Percentiles rank a stretch among this genome's conserved stretches.
Conservation (phyloP, 345 rosid species). For the Pistacia vera region DNA sequence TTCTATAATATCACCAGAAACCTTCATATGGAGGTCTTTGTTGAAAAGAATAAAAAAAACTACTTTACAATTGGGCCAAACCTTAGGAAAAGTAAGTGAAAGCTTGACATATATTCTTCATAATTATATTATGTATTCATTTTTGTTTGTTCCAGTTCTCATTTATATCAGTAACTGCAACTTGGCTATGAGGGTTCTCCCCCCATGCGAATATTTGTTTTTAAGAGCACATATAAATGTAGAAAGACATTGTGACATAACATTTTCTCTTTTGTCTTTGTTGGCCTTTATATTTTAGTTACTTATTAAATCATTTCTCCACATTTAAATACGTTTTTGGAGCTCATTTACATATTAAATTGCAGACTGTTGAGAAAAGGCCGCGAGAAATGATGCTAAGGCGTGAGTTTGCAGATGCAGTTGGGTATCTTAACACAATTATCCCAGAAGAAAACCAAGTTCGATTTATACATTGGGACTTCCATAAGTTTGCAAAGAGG, state of each 20-base stretch:
- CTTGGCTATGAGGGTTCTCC: not conserved
- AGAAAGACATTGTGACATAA: not conserved
- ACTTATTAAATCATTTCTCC: not conserved
- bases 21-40: too few relatives aligned
- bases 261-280: not conserved
- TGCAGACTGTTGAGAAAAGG: constrained; percentile 96
- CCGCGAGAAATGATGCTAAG: constrained; percentile 99
- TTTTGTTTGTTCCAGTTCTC: not conserved
- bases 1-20: too few relatives aligned
- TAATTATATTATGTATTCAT: too few relatives aligned
- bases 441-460: constrained; percentile 77
- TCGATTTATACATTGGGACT: constrained; percentile 95
- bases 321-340: not conserved
- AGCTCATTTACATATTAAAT: constrained; percentile 21
- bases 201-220: not conserved
- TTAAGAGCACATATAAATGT: not conserved
- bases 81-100: too few relatives aligned
- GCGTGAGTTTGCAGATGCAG: constrained; percentile 94
- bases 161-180: not conserved
- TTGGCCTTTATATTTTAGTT: not conserved
- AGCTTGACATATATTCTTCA: too few relatives aligned
- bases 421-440: constrained; percentile 89
- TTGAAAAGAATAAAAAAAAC: too few relatives aligned
- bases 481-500: constrained; percentile 99
- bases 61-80: too few relatives aligned